phyloP scores from a whole-genome alignment of 331 rosid species.

The Cucumis variabilis region DNA sequence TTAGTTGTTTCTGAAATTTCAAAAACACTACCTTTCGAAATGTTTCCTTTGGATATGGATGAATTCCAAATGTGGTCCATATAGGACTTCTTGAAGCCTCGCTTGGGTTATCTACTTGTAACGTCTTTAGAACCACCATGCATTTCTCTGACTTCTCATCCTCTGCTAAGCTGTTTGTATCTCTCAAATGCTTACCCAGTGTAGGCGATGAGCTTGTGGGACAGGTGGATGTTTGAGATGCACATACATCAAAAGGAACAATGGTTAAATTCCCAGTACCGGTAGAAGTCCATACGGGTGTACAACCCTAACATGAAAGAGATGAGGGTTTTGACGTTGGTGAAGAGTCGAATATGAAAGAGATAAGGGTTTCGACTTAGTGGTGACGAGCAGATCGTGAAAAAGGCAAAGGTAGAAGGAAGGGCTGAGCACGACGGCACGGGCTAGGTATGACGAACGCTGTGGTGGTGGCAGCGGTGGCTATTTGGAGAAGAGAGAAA shows the following conservation, averaged over 20 bases:
- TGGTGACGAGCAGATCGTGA: no score
- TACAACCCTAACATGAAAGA: slow-evolving; percentile 52
- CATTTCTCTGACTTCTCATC: slow-evolving; percentile 51
- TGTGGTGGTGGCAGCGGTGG: no score
- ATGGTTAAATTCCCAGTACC: slow-evolving; percentile 41
- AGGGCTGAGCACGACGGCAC: no score
- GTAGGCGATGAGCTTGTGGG: slow-evolving; percentile 42
- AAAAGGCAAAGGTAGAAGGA: no score
- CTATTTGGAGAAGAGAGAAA: no score
- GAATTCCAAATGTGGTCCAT: slow-evolving; percentile 44
- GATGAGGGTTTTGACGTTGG: no score
- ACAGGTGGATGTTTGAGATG: slow-evolving; percentile 55
- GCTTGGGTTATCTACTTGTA: slow-evolving; percentile 48
- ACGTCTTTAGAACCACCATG: slow-evolving; percentile 50
- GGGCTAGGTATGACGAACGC: no score
- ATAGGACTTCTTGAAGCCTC: slow-evolving; percentile 55
- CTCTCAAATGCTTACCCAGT: slow-evolving; percentile 65
- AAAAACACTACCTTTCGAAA: not conserved
- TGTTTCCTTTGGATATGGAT: slow-evolving; percentile 36
- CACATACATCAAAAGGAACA: slow-evolving; percentile 45
- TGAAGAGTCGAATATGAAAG: no score
- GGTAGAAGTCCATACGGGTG: slow-evolving; percentile 43
- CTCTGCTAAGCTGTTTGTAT: slow-evolving; percentile 46
- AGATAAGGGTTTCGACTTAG: no score
- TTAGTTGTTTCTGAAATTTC: slow-evolving; percentile 36